A percentile compares a stretch with the other conserved stretches of the same genome.
These are phyloP conservation scores for Scenedesmus sp. DNA, from an alignment of 163 green algal species.

Conservation along the genomic window DNA sequence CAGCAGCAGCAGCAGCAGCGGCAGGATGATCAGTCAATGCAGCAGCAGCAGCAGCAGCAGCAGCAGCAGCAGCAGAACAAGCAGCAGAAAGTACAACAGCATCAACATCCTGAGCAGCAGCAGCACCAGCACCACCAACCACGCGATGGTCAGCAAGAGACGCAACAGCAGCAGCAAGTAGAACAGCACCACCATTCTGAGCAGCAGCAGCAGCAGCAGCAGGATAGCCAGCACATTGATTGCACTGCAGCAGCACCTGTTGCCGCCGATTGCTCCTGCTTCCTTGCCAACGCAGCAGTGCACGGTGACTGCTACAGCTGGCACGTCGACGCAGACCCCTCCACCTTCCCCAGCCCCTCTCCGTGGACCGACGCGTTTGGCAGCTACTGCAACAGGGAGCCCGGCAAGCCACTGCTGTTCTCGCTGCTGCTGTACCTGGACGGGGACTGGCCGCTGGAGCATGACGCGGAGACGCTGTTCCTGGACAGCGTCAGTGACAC, in stretches of 20 bases:
- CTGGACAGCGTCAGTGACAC: slow-evolving; percentile 83
- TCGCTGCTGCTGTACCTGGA: slow-evolving; percentile 92
- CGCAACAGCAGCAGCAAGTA: neutral
- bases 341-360: slow-evolving; percentile 71
- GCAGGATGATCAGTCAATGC: neutral
- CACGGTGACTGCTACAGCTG: slow-evolving; percentile 84
- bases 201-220: neutral
- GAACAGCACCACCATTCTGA: neutral
- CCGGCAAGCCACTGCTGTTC: slow-evolving; percentile 85
- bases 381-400: slow-evolving; percentile 86
- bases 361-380: slow-evolving; percentile 75
- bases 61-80: neutral
- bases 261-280: slow-evolving; percentile 46
- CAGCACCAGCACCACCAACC: slow-evolving; percentile 20
- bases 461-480: slow-evolving; percentile 90
- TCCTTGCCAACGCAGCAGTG: slow-evolving; percentile 90
- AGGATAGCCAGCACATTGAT: neutral
- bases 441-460: slow-evolving; percentile 76
- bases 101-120: neutral
- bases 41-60: slow-evolving; percentile 26
- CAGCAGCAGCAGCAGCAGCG: slow-evolving; percentile 35
- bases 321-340: slow-evolving; percentile 93
- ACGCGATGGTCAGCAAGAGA: slow-evolving; percentile 2
- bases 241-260: neutral
- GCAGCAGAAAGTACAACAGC: neutral